Percentiles rank a stretch among this genome's conserved stretches.
These are phyloP conservation scores for Eutypa lata DNA, from an alignment of 2,329 filamentous ascomycete species.

Conservation along the genomic window DNA sequence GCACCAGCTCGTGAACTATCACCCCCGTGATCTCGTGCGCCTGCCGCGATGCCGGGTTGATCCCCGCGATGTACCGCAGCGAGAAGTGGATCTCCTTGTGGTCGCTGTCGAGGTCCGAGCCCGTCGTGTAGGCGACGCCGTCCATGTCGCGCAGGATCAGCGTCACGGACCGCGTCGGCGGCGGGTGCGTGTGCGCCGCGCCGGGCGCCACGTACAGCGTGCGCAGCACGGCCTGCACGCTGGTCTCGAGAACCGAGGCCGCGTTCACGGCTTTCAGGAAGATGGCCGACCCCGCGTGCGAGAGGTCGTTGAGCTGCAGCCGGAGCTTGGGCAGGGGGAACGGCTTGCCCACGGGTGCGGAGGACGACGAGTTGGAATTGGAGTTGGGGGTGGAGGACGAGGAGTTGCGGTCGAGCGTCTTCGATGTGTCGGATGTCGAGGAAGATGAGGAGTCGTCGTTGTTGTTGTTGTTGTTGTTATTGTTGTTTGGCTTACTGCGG, in stretches of 20 bases:
- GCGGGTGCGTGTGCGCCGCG: slow-evolving; percentile 30
- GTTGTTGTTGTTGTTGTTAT: not conserved
- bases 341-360: slow-evolving; percentile 6
- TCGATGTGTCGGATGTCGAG: not conserved
- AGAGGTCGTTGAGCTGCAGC: slow-evolving; percentile 56
- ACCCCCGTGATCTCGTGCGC: slow-evolving; percentile 74
- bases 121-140: slow-evolving; percentile 87
- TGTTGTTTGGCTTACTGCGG: slow-evolving; percentile 3
- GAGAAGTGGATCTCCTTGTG: slow-evolving; percentile 94
- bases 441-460: no score
- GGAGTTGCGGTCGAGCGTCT: not conserved
- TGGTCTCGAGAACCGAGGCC: slow-evolving; percentile 56
- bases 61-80: slow-evolving; percentile 64
- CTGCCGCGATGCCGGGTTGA: slow-evolving; percentile 39
- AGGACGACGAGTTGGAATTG: slow-evolving; percentile 1
- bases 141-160: slow-evolving; percentile 74
- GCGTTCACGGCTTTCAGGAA: slow-evolving; percentile 69
- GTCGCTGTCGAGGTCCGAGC: slow-evolving; percentile 72
- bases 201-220: slow-evolving; percentile 63
- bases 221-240: slow-evolving; percentile 65
- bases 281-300: slow-evolving; percentile 56
- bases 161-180: slow-evolving; percentile 80
- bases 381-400: not conserved
- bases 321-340: slow-evolving; percentile 55
- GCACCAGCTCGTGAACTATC: slow-evolving; percentile 87